These are phyloP conservation scores for Apostasia ramifera DNA, from an alignment of 106 monocot species.

Conservation along the genomic window DNA sequence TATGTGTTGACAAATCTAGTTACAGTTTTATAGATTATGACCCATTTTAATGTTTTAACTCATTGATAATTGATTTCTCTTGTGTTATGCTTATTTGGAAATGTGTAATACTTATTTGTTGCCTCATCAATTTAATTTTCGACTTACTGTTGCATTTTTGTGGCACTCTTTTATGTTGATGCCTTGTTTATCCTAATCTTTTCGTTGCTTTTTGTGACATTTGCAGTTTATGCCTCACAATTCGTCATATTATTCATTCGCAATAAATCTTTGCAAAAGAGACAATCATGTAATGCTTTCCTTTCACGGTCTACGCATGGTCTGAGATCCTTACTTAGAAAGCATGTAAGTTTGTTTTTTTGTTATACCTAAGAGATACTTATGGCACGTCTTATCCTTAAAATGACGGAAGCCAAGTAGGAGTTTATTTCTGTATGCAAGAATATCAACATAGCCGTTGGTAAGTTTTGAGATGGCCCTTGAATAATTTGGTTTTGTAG, in stretches of 20 bases:
- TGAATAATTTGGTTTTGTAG: no score
- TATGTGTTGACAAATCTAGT: no score
- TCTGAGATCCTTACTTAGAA: constrained; percentile 70
- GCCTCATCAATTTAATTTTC: no score
- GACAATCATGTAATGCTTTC: constrained; percentile 63
- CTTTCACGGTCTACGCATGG: constrained; percentile 77
- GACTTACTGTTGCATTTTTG: no score
- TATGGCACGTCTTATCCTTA: background rate
- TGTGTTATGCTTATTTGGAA: no score
- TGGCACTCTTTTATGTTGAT: background rate
- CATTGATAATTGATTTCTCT: no score
- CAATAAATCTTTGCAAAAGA: constrained; percentile 34
- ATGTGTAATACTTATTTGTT: no score
- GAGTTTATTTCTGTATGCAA: no score
- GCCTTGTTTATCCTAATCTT: background rate
- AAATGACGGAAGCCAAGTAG: background rate
- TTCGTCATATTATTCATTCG: constrained; percentile 73
- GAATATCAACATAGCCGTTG: no score
- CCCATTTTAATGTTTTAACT: no score
- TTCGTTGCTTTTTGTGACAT: background rate
- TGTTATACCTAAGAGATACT: background rate
- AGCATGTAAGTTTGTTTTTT: constrained; percentile 52
- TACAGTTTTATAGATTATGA: no score
- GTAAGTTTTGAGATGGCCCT: no score
- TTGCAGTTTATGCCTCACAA: constrained; percentile 74